phyloP scores from a whole-genome alignment of 257 asterid species.

The Agastache rugosa region DNA sequence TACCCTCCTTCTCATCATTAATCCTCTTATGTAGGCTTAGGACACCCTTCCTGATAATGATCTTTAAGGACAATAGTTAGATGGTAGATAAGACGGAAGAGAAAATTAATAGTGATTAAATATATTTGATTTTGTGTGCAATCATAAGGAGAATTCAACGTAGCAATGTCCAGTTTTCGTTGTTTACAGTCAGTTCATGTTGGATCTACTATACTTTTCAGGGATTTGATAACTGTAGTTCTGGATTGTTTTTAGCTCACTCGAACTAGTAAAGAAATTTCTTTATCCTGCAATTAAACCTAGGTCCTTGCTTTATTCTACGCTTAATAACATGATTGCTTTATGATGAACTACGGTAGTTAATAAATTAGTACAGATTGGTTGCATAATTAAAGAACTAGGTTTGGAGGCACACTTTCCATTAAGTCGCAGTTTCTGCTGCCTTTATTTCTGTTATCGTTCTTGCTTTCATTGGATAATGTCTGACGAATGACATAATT shows the following conservation, averaged over 20 bases:
- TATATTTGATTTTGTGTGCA: neutral
- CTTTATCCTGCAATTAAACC: neutral
- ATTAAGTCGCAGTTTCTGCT: neutral
- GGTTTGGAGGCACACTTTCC: neutral
- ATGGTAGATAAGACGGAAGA: neutral
- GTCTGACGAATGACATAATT: neutral
- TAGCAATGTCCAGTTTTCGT: neutral
- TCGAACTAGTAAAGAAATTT: neutral
- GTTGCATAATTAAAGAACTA: neutral
- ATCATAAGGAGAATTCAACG: neutral
- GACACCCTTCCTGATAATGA: neutral
- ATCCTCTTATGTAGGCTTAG: neutral
- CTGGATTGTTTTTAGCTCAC: neutral
- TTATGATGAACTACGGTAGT: neutral
- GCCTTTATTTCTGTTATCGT: neutral
- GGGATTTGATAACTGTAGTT: neutral
- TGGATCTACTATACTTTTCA: neutral
- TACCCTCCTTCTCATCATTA: neutral
- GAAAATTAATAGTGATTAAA: neutral
- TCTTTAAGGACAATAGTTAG: neutral
- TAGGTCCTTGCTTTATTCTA: neutral
- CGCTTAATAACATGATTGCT: neutral
- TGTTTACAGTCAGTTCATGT: neutral
- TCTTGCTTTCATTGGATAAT: conserved; percentile 12
- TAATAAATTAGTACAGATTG: neutral